Evolutionary conservation across 1,284 basidiomycete species (phyloP).

Genomic region (Apiotrichum brassicae): DNA sequence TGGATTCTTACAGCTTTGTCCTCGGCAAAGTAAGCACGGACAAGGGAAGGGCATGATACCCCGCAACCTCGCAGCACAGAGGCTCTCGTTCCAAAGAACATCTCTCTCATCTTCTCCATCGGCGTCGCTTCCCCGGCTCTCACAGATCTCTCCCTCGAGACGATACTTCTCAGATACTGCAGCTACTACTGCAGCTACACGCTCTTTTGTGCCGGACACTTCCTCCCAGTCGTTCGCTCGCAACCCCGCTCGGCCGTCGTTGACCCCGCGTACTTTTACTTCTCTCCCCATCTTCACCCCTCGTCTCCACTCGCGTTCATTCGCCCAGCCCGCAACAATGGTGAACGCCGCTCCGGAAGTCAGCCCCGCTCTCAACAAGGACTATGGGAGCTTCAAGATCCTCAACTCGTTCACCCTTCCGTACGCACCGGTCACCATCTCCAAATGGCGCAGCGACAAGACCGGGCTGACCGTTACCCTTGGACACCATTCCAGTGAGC

Average conservation of each 20-base stretch:
- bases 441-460: constrained; percentile 46
- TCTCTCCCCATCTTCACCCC: not conserved
- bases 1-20: too few species aligned
- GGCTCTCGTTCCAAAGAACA: not conserved
- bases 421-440: constrained; percentile 42
- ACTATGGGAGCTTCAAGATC: constrained; percentile 43
- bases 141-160: too few species aligned
- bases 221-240: too few species aligned
- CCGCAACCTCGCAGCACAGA: constrained; percentile 4
- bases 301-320: not conserved
- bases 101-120: not conserved
- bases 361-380: not conserved
- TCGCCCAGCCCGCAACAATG: constrained; percentile 4
- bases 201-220: too few species aligned
- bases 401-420: constrained; percentile 39
- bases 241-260: too few species aligned
- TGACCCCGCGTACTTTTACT: too few species aligned
- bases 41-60: constrained; percentile 1
- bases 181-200: too few species aligned
- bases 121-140: too few species aligned
- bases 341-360: not conserved
- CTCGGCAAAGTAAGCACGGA: too few species aligned
- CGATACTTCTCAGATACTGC: too few species aligned
- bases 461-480: constrained; percentile 50
- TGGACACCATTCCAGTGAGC: constrained; percentile 68